Base-by-base conservation (phyloP, 352 stramenopile species). In the Globisporangium canariense region DNA sequence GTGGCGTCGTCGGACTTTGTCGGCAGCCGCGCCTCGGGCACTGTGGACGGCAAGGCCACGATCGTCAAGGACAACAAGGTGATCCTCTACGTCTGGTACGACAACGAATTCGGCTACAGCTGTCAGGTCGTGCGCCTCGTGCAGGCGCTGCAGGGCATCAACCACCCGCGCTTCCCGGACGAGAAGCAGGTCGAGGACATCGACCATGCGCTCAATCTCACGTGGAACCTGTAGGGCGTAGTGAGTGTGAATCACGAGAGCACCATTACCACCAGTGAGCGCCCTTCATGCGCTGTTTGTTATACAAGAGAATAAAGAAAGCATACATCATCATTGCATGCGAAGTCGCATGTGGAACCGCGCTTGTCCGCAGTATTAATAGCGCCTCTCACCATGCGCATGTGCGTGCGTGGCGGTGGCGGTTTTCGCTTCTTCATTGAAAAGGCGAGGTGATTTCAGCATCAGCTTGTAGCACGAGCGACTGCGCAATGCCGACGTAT, bases 101-200 rank as follows among this genome's bases (percentile, higher is more conserved):
- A 96, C 78, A 96, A 96, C 73, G 88, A 96, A 70, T 95, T 91
- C 54, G 88, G 88, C 71, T 96, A 96, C 81, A 91, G 78, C 53
- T 90, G 81, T 68, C 88, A 95, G 59, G 88, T 96, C 58, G 77
- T 96, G 43, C 79, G 86, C 20, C 78, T 94, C 22, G 71, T 94
- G 30, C 87, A 96, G 75, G 67, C 71, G 51, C 82, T 96, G n/a
- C 78, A 88, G 64, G 85, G 77, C 61, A 92, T 94, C 64, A 74
- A 80, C 64, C 81, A 92, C 74, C 77, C 73, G 45, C 74, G 77
- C 58, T 94, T 94, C 70, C 85, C 85, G 18, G 80, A 86, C 36
- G 74, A 83, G 34, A 76, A 77, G 34, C 79, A 91, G 58, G 71
- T 86, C 30, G 82, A 86, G 41, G 73, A 82, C 30, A 92, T 92